Evolutionary conservation across 1,139 yeast genomes (phyloP).

Genomic region (Geotrichum bryndzae): DNA sequence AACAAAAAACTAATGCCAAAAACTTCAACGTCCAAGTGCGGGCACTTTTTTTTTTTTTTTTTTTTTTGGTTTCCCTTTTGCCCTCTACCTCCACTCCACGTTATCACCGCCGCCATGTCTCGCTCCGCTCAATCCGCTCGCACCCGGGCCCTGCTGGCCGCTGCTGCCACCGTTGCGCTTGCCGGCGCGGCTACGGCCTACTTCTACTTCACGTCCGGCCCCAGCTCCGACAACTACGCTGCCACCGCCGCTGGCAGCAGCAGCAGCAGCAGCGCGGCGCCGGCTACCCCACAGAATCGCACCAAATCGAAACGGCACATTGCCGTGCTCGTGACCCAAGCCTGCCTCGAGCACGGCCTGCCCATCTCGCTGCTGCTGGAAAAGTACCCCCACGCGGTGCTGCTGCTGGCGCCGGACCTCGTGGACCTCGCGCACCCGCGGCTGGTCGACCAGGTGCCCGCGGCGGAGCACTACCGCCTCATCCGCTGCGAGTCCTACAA

Average conservation of each 20-base stretch:
- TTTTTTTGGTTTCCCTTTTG: too few species aligned
- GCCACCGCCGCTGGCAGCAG: neutral
- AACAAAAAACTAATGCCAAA: neutral
- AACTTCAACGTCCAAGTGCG: neutral
- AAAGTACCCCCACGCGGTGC: slow-evolving; percentile 26
- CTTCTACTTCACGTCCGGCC: neutral
- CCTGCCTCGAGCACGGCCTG: slow-evolving; percentile 24
- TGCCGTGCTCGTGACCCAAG: slow-evolving; percentile 23
- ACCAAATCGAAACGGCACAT: slow-evolving; percentile 15
- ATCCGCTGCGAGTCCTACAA: slow-evolving; percentile 31
- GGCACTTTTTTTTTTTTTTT: neutral
- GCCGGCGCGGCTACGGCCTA: neutral
- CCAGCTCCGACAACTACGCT: neutral
- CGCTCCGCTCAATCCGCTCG: neutral
- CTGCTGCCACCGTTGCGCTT: neutral
- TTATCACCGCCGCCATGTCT: neutral
- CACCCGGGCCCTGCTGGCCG: neutral
- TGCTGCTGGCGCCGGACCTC: slow-evolving; percentile 26
- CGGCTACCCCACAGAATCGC: neutral
- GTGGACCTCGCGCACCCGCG: slow-evolving; percentile 19
- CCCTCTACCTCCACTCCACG: neutral
- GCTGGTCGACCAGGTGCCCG: slow-evolving; percentile 23
- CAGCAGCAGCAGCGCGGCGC: neutral
- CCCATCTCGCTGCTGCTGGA: slow-evolving; percentile 24
- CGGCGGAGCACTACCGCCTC: slow-evolving; percentile 24